These are phyloP conservation scores for Sporothrix curviconia DNA, from an alignment of 2,329 filamentous ascomycete species.

Conservation along the genomic window DNA sequence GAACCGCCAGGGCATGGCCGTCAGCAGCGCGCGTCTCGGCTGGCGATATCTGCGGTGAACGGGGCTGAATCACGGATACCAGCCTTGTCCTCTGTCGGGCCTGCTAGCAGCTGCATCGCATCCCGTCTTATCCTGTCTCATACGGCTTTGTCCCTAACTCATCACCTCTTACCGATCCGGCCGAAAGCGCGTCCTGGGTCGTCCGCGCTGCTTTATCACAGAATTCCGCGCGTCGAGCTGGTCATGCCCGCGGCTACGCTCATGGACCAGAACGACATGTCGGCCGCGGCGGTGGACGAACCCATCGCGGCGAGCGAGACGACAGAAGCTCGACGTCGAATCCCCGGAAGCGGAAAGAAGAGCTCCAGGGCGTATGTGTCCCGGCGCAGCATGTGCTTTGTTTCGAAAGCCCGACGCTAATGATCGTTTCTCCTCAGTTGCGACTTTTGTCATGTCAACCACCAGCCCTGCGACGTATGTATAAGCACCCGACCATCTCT, in stretches of 20 bases:
- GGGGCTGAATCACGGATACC: not conserved
- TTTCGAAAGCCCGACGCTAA: too few species aligned
- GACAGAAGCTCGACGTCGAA: constrained; percentile 23
- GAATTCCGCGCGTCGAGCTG: too few species aligned
- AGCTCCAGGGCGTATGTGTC: constrained; percentile 29
- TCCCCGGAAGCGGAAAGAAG: constrained; percentile 32
- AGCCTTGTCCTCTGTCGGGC: not conserved
- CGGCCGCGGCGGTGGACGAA: constrained; percentile 14
- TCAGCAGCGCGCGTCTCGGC: not conserved
- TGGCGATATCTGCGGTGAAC: constrained; percentile 8
- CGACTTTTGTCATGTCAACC: constrained; percentile 42
- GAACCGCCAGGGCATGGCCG: constrained; percentile 1
- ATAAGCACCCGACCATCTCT: not conserved
- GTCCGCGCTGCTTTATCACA: too few species aligned
- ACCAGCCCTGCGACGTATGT: constrained; percentile 38
- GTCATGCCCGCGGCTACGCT: constrained; percentile 1
- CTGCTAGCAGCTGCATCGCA: not conserved
- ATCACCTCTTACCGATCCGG: not conserved
- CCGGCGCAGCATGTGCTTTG: too few species aligned
- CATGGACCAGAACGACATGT: constrained; percentile 16
- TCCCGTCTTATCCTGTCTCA: not conserved
- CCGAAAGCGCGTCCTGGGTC: too few species aligned
- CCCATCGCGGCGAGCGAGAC: constrained; percentile 14
- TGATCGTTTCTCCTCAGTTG: constrained; percentile 28
- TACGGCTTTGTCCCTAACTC: not conserved